Evolutionary conservation across 805 yeast genomes (phyloP).

Genomic region (Ogataea thermomethanolica): DNA sequence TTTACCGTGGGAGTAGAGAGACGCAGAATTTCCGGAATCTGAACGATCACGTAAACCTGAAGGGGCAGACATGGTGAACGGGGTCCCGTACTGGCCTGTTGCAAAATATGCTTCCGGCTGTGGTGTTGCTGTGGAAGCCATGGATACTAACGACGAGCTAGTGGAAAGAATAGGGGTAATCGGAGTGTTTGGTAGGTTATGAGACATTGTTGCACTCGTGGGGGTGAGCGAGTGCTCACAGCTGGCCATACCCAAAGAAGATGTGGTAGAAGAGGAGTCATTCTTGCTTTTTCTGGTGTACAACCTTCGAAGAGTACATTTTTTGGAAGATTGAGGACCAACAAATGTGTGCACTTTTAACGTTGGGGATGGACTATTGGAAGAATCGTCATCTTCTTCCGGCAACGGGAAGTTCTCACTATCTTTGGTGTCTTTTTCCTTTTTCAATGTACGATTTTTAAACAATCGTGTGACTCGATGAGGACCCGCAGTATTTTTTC

Average conservation of each 20-base stretch:
- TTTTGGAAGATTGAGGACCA: conserved; percentile 9
- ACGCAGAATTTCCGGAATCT: conserved; percentile 19
- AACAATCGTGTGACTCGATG: conserved; percentile 23
- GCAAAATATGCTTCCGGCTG: conserved; percentile 3
- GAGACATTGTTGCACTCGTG: conserved; percentile 4
- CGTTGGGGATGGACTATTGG: conserved; percentile 7
- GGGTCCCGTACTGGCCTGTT: not conserved
- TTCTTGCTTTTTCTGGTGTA: conserved; percentile 16
- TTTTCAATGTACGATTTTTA: conserved; percentile 17
- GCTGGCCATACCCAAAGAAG: conserved; percentile 4
- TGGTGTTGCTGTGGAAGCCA: conserved; percentile 11
- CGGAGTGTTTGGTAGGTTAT: conserved; percentile 16
- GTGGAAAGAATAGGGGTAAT: conserved; percentile 27
- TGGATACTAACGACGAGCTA: conserved; percentile 20
- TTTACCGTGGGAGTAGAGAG: conserved; percentile 7
- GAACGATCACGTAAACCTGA: conserved; percentile 17
- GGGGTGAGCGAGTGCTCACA: conserved; percentile 14
- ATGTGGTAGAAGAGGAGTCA: conserved; percentile 2
- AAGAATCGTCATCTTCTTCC: not conserved
- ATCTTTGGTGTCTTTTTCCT: conserved; percentile 10
- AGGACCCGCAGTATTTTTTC: conserved; percentile 9
- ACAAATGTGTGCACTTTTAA: not conserved
- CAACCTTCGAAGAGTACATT: conserved; percentile 13
- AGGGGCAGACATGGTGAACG: not conserved
- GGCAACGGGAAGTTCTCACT: not conserved